A percentile compares a stretch with the other conserved stretches of the same genome.
Evolutionary conservation across 2,329 filamentous ascomycete species (phyloP).

Genomic region (Fusarium verticillioides): DNA sequence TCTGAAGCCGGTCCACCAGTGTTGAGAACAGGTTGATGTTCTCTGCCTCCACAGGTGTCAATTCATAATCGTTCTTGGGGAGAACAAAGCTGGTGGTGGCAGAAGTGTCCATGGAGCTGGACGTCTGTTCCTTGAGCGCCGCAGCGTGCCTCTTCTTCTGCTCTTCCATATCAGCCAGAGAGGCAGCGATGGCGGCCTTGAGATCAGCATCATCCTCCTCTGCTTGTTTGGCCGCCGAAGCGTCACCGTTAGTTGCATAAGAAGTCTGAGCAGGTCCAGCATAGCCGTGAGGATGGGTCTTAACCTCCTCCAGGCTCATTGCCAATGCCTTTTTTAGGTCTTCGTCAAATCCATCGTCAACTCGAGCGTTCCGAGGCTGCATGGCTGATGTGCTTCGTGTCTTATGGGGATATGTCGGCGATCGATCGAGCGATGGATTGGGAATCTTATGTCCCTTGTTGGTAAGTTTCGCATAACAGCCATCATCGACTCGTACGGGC

Average conservation of each 20-base stretch:
- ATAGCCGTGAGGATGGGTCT: conserved; percentile 78
- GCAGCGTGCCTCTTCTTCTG: conserved; percentile 93
- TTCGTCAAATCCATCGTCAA: conserved; percentile 93
- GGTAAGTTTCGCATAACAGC: conserved; percentile 89
- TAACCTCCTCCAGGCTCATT: conserved; percentile 96
- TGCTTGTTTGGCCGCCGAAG: conserved; percentile 57
- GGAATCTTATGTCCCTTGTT: conserved; percentile 66
- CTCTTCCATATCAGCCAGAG: conserved; percentile 95
- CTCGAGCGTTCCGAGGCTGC: conserved; percentile 89
- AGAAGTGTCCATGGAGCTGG: conserved; percentile 50
- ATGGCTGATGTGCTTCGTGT: conserved; percentile 75
- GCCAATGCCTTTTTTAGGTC: conserved; percentile 93
- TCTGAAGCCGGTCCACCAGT: conserved; percentile 91
- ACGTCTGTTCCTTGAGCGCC: conserved; percentile 81
- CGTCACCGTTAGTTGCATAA: conserved; percentile 51
- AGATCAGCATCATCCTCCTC: conserved; percentile 94
- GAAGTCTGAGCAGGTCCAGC: conserved; percentile 65
- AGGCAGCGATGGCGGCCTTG: conserved; percentile 94
- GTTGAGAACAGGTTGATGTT: conserved; percentile 98
- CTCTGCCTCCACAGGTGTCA: conserved; percentile 92
- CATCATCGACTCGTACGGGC: conserved; percentile 93
- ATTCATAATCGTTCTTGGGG: conserved; percentile 92
- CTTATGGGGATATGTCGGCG: conserved; percentile 66
- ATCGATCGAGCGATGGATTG: conserved; percentile 59
- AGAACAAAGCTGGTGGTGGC: conserved; percentile 64